Conservation (phyloP, 2,329 filamentous ascomycete genomes). For the Alternaria brassicicola region DNA sequence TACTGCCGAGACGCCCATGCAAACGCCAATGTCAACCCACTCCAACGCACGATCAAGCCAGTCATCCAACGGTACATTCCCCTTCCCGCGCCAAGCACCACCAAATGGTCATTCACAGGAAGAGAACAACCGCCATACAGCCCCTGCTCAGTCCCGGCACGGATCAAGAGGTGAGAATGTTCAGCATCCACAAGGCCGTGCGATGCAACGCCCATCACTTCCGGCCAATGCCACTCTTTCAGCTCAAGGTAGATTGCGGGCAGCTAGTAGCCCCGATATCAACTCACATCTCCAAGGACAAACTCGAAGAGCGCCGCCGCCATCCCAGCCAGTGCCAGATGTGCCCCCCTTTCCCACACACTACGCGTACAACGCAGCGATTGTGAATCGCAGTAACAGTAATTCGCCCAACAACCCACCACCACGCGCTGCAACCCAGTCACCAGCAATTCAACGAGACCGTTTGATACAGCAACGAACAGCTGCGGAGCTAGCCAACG, state of each 20-base stretch:
- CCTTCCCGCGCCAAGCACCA: constrained; percentile 77
- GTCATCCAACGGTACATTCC: constrained; percentile 74
- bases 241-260: constrained; percentile 70
- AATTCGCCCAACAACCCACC: constrained; percentile 79
- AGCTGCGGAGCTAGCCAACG: constrained; percentile 46
- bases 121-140: constrained; percentile 84
- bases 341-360: constrained; percentile 61
- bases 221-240: constrained; percentile 66
- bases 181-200: constrained; percentile 68
- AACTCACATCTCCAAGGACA: constrained; percentile 66
- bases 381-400: constrained; percentile 78
- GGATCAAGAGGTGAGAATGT: constrained; percentile 78
- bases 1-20: constrained; percentile 76
- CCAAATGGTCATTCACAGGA: constrained; percentile 72
- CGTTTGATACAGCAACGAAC: constrained; percentile 54
- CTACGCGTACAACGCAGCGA: constrained; percentile 63
- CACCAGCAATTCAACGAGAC: constrained; percentile 70
- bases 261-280: constrained; percentile 95
- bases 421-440: constrained; percentile 71
- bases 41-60: constrained; percentile 70
- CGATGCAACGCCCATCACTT: constrained; percentile 75
- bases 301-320: constrained; percentile 56
- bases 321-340: constrained; percentile 49
- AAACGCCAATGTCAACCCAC: constrained; percentile 71
- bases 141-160: constrained; percentile 78